Conservation (phyloP, 768 basidiomycete genomes). For the Lactarius sp. region DNA sequence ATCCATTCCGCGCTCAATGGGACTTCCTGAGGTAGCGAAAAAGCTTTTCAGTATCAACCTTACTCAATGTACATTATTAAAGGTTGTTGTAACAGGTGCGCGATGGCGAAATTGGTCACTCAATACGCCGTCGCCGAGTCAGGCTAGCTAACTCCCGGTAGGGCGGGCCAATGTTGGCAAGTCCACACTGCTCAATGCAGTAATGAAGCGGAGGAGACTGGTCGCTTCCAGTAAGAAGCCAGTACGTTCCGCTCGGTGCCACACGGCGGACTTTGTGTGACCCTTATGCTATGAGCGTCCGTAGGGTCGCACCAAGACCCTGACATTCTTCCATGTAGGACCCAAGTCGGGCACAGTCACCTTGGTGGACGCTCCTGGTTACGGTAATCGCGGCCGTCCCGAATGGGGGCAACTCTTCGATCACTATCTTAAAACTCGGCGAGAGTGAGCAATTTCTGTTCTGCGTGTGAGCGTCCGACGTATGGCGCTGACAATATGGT, state of each 20-base stretch:
- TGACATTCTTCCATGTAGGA: constrained; percentile 73
- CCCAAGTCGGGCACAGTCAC: constrained; percentile 47
- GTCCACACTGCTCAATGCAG: constrained; percentile 66
- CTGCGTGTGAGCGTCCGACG: too few relatives aligned
- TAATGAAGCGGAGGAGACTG: constrained; percentile 53
- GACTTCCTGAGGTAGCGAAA: constrained; percentile 27
- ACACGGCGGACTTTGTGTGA: not conserved
- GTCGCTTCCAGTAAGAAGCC: constrained; percentile 65
- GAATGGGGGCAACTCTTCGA: constrained; percentile 75
- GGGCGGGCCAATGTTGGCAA: constrained; percentile 80
- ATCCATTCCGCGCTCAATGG: constrained; percentile 20
- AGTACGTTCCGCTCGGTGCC: constrained; percentile 34
- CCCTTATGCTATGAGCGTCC: not conserved
- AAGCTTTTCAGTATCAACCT: not conserved
- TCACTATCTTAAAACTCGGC: constrained; percentile 53
- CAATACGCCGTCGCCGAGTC: constrained; percentile 3
- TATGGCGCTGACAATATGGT: not conserved
- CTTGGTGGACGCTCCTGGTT: constrained; percentile 78
- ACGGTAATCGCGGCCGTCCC: constrained; percentile 64
- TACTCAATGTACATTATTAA: not conserved
- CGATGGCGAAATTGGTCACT: not conserved
- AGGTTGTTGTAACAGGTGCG: constrained; percentile 26
- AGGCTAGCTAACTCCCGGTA: constrained; percentile 27
- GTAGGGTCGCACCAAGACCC: constrained; percentile 65
- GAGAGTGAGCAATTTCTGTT: constrained; percentile 44